A percentile compares a stretch with the other conserved stretches of the same genome.
Evolutionary conservation across 179 eudicot genomes (phyloP).

Genomic region (Spinacia oleracea): DNA sequence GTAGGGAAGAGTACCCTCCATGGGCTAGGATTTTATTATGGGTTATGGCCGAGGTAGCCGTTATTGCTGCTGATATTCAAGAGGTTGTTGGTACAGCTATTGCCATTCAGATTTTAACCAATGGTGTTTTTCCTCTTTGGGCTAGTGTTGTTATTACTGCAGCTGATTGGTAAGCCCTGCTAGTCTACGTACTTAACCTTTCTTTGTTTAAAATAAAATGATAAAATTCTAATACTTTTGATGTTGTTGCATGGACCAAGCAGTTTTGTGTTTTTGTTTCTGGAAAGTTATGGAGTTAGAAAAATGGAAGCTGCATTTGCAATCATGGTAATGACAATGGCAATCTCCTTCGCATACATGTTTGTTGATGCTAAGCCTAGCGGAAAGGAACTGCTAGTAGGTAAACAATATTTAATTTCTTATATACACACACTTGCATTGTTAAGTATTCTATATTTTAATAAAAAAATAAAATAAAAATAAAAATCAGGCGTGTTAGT

Average conservation of each 20-base stretch:
- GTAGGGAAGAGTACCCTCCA: constrained; percentile 81
- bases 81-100: constrained; percentile 97
- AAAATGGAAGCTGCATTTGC: constrained; percentile 93
- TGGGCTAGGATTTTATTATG: constrained; percentile 72
- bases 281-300: constrained; percentile 91
- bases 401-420: no score
- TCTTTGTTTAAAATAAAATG: no score
- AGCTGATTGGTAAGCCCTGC: constrained; percentile 76
- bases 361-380: constrained; percentile 84
- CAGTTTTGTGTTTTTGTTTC: constrained; percentile 82
- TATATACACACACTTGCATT: no score
- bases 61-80: constrained; percentile 89
- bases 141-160: constrained; percentile 87
- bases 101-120: constrained; percentile 77
- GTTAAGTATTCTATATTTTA: no score
- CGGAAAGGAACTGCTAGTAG: constrained; percentile 67
- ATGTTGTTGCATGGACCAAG: no score
- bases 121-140: constrained; percentile 84
- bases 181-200: no score
- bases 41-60: constrained; percentile 91
- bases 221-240: no score
- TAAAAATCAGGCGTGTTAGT: constrained; percentile 54
- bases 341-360: constrained; percentile 88
- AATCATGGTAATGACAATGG: constrained; percentile 79
- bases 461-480: no score